A percentile compares a stretch with the other conserved stretches of the same genome.
Evolutionary conservation across 257 asterid species (phyloP).

Genomic region (Nicotiana sylvestris): DNA sequence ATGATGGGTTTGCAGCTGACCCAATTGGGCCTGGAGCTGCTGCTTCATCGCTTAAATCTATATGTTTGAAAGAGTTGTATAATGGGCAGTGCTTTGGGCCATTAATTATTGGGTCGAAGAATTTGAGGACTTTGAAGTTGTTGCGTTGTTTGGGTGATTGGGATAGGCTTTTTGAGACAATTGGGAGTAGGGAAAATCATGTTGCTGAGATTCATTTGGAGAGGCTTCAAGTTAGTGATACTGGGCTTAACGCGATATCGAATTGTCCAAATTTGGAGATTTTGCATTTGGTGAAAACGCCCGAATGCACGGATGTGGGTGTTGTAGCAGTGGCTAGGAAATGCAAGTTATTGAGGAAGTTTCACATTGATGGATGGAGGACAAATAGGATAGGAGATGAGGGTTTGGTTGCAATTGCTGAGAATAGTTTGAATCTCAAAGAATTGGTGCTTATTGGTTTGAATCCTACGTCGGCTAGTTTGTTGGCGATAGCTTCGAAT

Average conservation of each 20-base stretch:
- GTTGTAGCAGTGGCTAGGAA: slow-evolving; percentile 59
- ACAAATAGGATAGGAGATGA: slow-evolving; percentile 79
- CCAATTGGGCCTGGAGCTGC: slow-evolving; percentile 69
- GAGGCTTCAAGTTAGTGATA: slow-evolving; percentile 73
- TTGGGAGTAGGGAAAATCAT: slow-evolving; percentile 39
- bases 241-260: slow-evolving; percentile 55
- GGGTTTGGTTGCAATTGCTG: slow-evolving; percentile 64
- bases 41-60: slow-evolving; percentile 45
- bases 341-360: slow-evolving; percentile 78
- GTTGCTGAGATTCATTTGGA: slow-evolving; percentile 73
- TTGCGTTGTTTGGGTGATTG: slow-evolving; percentile 78
- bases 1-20: slow-evolving; percentile 49
- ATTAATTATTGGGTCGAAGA: slow-evolving; percentile 47
- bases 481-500: slow-evolving; percentile 57
- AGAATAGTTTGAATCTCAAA: slow-evolving; percentile 53
- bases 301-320: slow-evolving; percentile 71
- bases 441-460: slow-evolving; percentile 84
- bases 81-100: slow-evolving; percentile 77
- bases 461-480: slow-evolving; percentile 57
- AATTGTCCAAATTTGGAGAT: slow-evolving; percentile 58
- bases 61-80: slow-evolving; percentile 70
- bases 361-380: slow-evolving; percentile 92
- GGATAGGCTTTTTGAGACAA: slow-evolving; percentile 58
- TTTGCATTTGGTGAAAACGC: slow-evolving; percentile 66
- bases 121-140: slow-evolving; percentile 59